Conservation (phyloP, 805 yeast genomes). For the Zygotorulaspora florentina region DNA sequence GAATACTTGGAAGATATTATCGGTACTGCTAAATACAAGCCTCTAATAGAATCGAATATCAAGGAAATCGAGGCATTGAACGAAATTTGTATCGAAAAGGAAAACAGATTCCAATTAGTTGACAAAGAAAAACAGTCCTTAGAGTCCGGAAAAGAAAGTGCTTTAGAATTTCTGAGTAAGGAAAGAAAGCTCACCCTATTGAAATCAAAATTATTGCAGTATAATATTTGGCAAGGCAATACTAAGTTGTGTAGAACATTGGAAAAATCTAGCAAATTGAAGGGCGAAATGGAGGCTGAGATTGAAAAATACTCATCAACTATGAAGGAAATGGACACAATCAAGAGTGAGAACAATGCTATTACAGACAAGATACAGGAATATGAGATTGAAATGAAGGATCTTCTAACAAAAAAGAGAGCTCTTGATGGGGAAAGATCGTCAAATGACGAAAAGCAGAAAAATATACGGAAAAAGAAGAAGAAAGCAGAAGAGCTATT, state of each 20-base stretch:
- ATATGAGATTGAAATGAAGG: constrained; percentile 32
- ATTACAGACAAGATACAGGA: constrained; percentile 22
- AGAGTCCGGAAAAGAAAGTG: constrained; percentile 62
- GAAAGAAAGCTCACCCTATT: constrained; percentile 59
- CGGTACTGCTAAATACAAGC: constrained; percentile 85
- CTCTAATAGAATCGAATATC: constrained; percentile 61
- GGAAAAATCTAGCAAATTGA: constrained; percentile 38
- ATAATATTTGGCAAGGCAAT: constrained; percentile 40
- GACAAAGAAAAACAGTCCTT: constrained; percentile 65
- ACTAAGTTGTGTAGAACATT: constrained; percentile 39
- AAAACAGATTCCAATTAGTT: constrained; percentile 72
- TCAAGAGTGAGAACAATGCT: constrained; percentile 31
- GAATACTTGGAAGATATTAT: constrained; percentile 96
- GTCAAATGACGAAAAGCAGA: constrained; percentile 70
- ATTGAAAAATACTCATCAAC: constrained; percentile 40
- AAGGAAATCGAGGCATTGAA: constrained; percentile 66
- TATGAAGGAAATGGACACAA: constrained; percentile 36
- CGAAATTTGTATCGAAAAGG: constrained; percentile 76
- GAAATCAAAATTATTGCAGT: constrained; percentile 55
- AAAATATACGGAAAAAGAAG: constrained; percentile 55
- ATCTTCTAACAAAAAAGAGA: constrained; percentile 26
- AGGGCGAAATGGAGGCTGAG: constrained; percentile 43
- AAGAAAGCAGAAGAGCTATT: constrained; percentile 56
- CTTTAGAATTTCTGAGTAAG: constrained; percentile 56
- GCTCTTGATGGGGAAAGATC: constrained; percentile 54